Base-by-base conservation (phyloP, 2,329 filamentous ascomycete genomes). In the Tolypocladium inflatum region DNA sequence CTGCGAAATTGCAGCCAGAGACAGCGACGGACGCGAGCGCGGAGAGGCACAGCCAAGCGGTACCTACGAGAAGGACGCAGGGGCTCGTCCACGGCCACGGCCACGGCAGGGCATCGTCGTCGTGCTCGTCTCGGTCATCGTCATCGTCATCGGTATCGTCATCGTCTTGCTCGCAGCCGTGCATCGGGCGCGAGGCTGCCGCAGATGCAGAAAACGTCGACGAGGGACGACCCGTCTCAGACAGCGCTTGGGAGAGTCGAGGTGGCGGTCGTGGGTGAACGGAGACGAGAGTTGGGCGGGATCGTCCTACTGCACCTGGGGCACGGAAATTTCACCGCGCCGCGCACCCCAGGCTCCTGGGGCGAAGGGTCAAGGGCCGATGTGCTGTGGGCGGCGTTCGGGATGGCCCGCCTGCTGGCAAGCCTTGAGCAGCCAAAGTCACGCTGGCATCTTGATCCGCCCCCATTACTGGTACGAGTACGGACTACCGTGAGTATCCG, bases 1-100 rank as follows among this genome's bases (percentile, higher is more conserved):
- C 42, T 39, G 55, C 30, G 55, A 51, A 39, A 56, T 56, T 56
- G 55, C 55, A 41, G 42, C 42, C 55, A 56, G 55, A 56, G 42
- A 56, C 55, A 56, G 30, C 30, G 38, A 6, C n/a, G 6, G 51
- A 38, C 13, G 35, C 53, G 37, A 41, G 53, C 5, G 38, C 23
- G 19, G 10, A 38, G 38, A 54, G 52, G 21, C 35, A 26, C 8
- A 43, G 21, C 38, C 54, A 35, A 54, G 54, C n/a, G 3, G 37
- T 33, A 30, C 26, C 26, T 30, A 33, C 39, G 39, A 55, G 26
- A 41, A 55, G 23, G 23, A 23, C 54, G 54, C 54, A 55, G 54
- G 54, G 54, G 23, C 53, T 23, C 38, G 38, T 42, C 53, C 6
- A 13, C 38, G 37, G 26, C 53, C 6, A 13, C 38, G 37, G 26